Evolutionary conservation across 495 filamentous ascomycete genomes (phyloP), one percentile per base, ranked within the genome.

Genomic region (Ramalina peruviana): DNA sequence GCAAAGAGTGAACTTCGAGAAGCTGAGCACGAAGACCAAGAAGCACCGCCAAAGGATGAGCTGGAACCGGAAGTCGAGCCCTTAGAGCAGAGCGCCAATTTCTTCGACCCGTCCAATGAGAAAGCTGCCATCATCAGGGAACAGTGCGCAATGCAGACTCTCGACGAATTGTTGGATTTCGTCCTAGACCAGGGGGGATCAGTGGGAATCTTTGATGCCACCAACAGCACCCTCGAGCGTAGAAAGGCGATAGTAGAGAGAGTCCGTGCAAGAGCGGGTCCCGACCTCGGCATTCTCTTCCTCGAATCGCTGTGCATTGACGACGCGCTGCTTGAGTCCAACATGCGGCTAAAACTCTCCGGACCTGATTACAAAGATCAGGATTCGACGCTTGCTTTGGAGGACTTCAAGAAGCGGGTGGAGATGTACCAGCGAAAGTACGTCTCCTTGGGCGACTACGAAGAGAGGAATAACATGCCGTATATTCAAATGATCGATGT

Each of bases 401-500:
- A 72, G 21, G 92, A 98, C 64, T 98, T 98, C 70, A 93, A 86
- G 66, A 80, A 86, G 67, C 81, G 92, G 44, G 86, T 98, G n/a
- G 79, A 79, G 44, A 81, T 94, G 5, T 98, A 98, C 58, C 82
- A 95, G 62, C 85, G 84, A 56, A 88, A 86, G 17, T 98, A 98
- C 61, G 79, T 93, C 11, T 86, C 92, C 0, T 67, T 98, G 3
- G 92, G 92, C 13, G 78, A 93, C 33, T 94, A 85, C 54, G 92
- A 98, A 65, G 92, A 97, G 62, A 72, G 80, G 16, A 70, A 89
- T 54, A 76, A 85, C 54, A 84, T 95, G 80, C 83, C 88, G 43
- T 98, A 88, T 60, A 87, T 98, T 43, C 80, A 86, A 74, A 95
- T 98, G 87, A 93, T 95, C 43, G 92, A 98, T 62, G 92, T 98